Evolutionary conservation across 73 alveolate species (phyloP).

Genomic region (Uronychia setigera): DNA sequence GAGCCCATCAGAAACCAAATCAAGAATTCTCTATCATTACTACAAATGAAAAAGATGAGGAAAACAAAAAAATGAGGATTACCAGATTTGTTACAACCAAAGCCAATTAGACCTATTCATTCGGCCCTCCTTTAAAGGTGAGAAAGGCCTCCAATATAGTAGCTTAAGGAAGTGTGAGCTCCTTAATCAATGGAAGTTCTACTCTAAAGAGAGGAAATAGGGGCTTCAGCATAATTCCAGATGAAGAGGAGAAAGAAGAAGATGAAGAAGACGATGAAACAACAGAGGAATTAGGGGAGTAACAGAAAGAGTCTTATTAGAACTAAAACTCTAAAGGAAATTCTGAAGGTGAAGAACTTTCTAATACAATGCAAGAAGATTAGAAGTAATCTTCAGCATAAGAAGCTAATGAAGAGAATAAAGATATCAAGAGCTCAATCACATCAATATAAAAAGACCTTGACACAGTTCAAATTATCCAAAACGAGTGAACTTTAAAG

Average conservation of each 20-base stretch:
- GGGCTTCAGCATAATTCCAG: not conserved
- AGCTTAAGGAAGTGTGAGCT: not conserved
- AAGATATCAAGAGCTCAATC: not conserved
- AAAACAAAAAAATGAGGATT: not conserved
- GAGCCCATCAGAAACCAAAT: not conserved
- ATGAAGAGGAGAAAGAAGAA: not conserved
- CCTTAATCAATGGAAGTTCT: not conserved
- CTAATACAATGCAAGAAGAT: not conserved
- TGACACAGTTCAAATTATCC: not conserved
- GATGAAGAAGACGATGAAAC: not conserved
- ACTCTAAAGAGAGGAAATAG: not conserved
- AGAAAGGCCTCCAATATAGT: not conserved
- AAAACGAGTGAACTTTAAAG: not conserved
- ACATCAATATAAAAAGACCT: too few relatives aligned
- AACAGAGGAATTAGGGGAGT: too few relatives aligned
- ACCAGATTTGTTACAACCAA: not conserved
- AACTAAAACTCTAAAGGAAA: not conserved
- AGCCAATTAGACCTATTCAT: not conserved
- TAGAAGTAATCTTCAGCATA: not conserved
- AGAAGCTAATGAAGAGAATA: not conserved
- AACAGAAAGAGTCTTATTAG: not conserved
- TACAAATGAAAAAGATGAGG: not conserved
- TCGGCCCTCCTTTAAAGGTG: not conserved
- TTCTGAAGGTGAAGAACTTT: not conserved
- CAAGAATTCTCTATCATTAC: not conserved